phyloP scores from a whole-genome alignment of 306 rosid species.

The Cucurbita argyrosperma region DNA sequence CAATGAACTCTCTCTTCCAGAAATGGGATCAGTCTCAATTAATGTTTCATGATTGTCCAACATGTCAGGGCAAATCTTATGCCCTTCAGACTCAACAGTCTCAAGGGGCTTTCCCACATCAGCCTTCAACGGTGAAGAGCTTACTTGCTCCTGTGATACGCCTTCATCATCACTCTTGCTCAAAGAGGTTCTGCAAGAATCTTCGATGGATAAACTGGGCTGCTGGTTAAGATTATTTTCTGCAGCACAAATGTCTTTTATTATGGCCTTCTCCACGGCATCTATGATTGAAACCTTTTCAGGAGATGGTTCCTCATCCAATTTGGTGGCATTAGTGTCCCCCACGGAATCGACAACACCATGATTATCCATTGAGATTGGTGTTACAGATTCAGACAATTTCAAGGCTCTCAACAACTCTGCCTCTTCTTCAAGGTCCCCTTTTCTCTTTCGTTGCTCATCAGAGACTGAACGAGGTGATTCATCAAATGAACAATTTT shows the following conservation, averaged over 20 bases:
- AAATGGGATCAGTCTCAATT: constrained; percentile 20
- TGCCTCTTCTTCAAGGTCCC: constrained; percentile 84
- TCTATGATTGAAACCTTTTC: constrained; percentile 18
- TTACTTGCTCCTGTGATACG: constrained; percentile 18
- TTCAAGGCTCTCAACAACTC: constrained; percentile 58
- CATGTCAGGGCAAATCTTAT: constrained; percentile 16
- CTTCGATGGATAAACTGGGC: constrained; percentile 23
- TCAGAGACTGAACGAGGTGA: constrained; percentile 50
- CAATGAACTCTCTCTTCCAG: constrained; percentile 19
- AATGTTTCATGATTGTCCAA: constrained; percentile 18
- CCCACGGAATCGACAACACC: constrained; percentile 13
- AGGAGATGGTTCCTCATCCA: constrained; percentile 18
- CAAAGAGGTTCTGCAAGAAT: constrained; percentile 23
- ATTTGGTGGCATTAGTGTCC: constrained; percentile 15
- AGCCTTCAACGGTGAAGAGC: constrained; percentile 19
- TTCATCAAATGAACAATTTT: constrained; percentile 62
- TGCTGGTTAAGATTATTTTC: constrained; percentile 18
- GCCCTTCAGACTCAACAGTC: constrained; percentile 20
- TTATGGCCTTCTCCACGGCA: constrained; percentile 33
- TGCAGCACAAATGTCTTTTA: constrained; percentile 20
- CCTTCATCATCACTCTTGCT: constrained; percentile 18
- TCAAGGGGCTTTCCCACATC: constrained; percentile 16
- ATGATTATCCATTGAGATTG: constrained; percentile 26
- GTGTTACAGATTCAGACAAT: constrained; percentile 39
- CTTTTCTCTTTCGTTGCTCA: constrained; percentile 36